phyloP scores from a whole-genome alignment of 1,284 basidiomycete genomes.

The Melampsora americana region DNA sequence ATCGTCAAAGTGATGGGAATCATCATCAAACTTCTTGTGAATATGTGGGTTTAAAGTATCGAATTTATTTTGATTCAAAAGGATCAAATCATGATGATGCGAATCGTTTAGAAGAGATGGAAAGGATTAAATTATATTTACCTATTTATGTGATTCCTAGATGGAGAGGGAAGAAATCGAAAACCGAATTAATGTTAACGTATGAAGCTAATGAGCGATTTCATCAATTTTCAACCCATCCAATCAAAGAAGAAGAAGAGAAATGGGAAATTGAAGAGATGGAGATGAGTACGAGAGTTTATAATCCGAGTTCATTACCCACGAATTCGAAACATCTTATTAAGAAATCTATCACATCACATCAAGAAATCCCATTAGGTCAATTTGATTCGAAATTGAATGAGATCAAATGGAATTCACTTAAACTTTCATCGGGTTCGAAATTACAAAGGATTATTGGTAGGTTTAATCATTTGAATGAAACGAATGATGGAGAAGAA shows the following conservation, averaged over 20 bases:
- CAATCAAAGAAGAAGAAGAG: too few species aligned
- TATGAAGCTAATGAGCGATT: neutral
- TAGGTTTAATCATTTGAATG: neutral
- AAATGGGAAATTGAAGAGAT: neutral
- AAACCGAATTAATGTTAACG: constrained; percentile 21
- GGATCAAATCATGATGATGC: neutral
- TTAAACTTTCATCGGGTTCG: neutral
- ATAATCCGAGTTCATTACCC: neutral
- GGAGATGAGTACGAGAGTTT: neutral
- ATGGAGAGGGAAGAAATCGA: constrained; percentile 5
- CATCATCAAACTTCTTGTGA: too few species aligned
- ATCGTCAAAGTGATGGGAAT: too few species aligned
- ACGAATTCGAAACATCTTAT: neutral
- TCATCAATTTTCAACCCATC: neutral
- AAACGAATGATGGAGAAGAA: neutral
- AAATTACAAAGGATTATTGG: neutral
- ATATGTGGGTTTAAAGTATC: constrained; percentile 30
- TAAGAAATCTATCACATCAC: neutral
- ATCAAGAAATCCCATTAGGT: neutral
- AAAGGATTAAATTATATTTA: too few species aligned
- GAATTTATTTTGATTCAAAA: constrained; percentile 18
- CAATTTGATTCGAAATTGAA: neutral
- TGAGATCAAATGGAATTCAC: neutral
- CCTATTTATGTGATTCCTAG: constrained; percentile 1
- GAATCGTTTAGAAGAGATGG: too few species aligned